Evolutionary conservation across 2,329 filamentous ascomycete species (phyloP), one percentile per base, ranked within the genome.

Genomic region (Nemania diffusa): DNA sequence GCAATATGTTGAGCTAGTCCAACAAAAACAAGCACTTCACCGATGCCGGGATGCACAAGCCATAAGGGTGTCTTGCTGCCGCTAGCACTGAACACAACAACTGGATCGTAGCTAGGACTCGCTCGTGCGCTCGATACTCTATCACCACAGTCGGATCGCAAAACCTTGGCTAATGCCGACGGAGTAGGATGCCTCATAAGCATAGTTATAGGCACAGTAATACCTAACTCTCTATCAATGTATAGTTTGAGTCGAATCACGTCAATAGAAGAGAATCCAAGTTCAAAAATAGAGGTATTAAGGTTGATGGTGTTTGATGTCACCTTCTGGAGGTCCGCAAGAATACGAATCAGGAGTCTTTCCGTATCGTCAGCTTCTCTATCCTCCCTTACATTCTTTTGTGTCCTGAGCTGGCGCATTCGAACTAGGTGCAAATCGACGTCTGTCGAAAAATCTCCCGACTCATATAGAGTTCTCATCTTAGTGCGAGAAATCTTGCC

Each of bases 1-100:
- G 24, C 13, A 24, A 86, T 50, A 61, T 83, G 75, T 44, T 78
- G 67, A 11, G 79, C 76, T 0, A 83, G 74, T 0, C 72, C 72
- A 11, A 82, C 64, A 64, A 83, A 83, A 7, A 82, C 75, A 6
- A 84, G 76, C 0, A 83, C 72, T 55, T 83, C 81, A n/a, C 81
- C 81, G 0, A 80, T 72, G 5, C 81, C 81, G 0, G 81, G 80
- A 62, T 83, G 82, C 1, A 84, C 66, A 2, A 81, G 74, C 75
- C 77, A 83, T 5, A 83, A 72, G 0, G 82, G 81, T 3, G 75
- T 77, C 62, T 79, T 81, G 44, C 20, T 60, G 8, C 78, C 77
- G 0, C 0, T 15, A 0, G 60, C n/a, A 2, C 27, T n/a, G 2
- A 62, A 8, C 1, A 8, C 20, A 3, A 62, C 15, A 0, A 62